Base-by-base conservation (phyloP, 2,329 filamentous ascomycete genomes). In the Chaetomium olivaceum region DNA sequence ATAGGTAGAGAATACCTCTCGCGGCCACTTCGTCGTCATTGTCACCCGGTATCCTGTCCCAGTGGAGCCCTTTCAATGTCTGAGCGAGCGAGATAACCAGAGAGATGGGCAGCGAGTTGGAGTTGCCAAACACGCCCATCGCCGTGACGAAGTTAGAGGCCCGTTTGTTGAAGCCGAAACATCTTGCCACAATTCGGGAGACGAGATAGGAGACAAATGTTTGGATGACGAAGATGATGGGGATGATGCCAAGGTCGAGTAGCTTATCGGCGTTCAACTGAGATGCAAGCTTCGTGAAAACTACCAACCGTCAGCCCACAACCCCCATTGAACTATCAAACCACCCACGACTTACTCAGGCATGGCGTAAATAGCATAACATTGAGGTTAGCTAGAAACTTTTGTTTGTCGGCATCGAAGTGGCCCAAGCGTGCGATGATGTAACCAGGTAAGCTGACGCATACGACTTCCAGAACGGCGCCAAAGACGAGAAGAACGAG, bases 331-430 rank as follows among this genome's bases (percentile, higher is more conserved):
- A 16, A 43, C 16, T 16, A n/a, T 7, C 39, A 7, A 19, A n/a
- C 19, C 16, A 43, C 16, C 39, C 39, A 16, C 39, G 16, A 43
- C 39, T 43, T 87, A 96, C 92, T 96, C 69, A 99, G 87, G 77
- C 95, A 98, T 70, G 95, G 95, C 33, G 95, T 99, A 79, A 99
- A 99, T 51, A 99, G 84, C 81, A 91, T 91, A 66, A 97, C 93
- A 77, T 99, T 99, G 71, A 99, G 83, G 75, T 99, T 97, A 62
- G 95, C 94, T 59, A 97, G 84, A 75, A 99, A 96, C 79, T 97
- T 98, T 78, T 99, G 95, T 77, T 93, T 91, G 60, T 97, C 93
- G 69, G 92, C 92, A 78, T 96, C 92, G 78, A 99, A 98, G 80
- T 97, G 91, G 76, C 95, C 95, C 73, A 92, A 84, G 48, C 91